A percentile compares a stretch with the other conserved stretches of the same genome.
Evolutionary conservation across 2,329 filamentous ascomycete species (phyloP).

Genomic region (Ascomycota sp.): DNA sequence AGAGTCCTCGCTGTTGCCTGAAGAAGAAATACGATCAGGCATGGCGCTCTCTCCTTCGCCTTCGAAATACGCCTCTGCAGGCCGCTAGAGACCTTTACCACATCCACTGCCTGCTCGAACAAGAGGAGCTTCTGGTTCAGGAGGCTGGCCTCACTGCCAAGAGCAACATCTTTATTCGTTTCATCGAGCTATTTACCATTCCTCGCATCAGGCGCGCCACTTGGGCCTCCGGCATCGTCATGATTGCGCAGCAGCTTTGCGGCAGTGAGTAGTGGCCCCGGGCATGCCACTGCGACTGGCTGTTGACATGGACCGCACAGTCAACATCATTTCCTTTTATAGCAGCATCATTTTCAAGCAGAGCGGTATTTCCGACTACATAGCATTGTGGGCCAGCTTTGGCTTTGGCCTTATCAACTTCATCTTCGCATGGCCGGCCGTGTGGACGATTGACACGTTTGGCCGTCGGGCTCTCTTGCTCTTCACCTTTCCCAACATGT

Average conservation of each 20-base stretch:
- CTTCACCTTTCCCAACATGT: conserved; percentile 14
- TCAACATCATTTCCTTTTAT: conserved; percentile 31
- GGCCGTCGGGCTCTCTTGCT: conserved; percentile 7
- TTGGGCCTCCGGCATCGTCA: conserved; percentile 44
- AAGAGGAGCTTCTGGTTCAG: conserved; percentile 9
- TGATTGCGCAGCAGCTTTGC: conserved; percentile 45
- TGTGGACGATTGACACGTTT: conserved; percentile 12
- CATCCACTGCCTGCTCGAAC: conserved; percentile 18
- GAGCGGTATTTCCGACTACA: conserved; percentile 13
- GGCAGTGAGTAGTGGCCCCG: conserved; percentile 14
- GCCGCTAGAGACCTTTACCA: conserved; percentile 43
- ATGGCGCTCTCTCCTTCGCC: conserved; percentile 30
- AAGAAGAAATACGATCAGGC: conserved; percentile 33
- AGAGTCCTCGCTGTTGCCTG: conserved; percentile 46
- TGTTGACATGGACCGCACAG: conserved; percentile 2
- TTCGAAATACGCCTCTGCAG: conserved; percentile 38
- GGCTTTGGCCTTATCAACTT: conserved; percentile 11
- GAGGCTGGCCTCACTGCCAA: conserved; percentile 13
- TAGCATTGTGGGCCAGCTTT: conserved; percentile 12
- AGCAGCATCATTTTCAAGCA: conserved; percentile 23
- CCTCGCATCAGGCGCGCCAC: conserved; percentile 40
- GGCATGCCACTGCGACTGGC: conserved; percentile 1
- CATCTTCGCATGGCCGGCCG: conserved; percentile 10
- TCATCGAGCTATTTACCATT: conserved; percentile 35
- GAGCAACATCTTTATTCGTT: conserved; percentile 27